phyloP scores from a whole-genome alignment of 495 filamentous ascomycete species.

The Xylaria cubensis region DNA sequence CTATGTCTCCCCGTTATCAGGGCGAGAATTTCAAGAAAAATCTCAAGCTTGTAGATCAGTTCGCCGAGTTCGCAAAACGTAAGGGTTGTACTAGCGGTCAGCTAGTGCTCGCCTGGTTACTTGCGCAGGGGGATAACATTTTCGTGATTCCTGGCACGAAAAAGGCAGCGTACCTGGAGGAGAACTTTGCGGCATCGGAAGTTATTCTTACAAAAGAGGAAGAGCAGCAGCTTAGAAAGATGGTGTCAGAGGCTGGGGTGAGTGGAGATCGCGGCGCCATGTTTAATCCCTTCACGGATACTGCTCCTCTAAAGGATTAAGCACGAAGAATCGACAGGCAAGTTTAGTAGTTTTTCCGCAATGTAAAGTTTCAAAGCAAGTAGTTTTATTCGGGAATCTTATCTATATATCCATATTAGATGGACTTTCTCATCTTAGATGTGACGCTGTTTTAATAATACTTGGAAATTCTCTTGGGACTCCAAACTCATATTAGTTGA shows the following conservation, averaged over 20 bases:
- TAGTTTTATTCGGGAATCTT: too few relatives aligned
- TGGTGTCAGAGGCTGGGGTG: constrained; percentile 44
- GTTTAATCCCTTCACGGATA: constrained; percentile 24
- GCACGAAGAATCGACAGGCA: not conserved
- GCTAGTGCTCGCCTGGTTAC: constrained; percentile 62
- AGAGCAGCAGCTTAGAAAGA: constrained; percentile 48
- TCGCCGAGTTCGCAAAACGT: constrained; percentile 52
- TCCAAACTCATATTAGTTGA: too few relatives aligned
- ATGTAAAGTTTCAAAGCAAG: too few relatives aligned
- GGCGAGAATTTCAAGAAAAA: constrained; percentile 64
- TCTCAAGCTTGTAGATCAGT: constrained; percentile 55
- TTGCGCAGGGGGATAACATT: constrained; percentile 63
- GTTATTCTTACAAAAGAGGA: constrained; percentile 55
- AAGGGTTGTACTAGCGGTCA: constrained; percentile 57
- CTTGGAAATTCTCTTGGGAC: too few relatives aligned
- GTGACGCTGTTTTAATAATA: too few relatives aligned
- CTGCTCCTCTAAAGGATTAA: constrained; percentile 15
- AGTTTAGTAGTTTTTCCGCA: not conserved
- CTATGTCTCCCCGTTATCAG: constrained; percentile 49
- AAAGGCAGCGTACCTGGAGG: constrained; percentile 61
- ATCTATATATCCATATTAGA: too few relatives aligned
- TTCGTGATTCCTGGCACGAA: constrained; percentile 65
- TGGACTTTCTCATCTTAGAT: too few relatives aligned
- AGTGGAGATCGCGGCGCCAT: constrained; percentile 37
- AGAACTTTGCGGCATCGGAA: constrained; percentile 59